These are phyloP conservation scores for Drechslerella stenobrocha DNA, from an alignment of 2,329 filamentous ascomycete genomes.

Conservation along the genomic window DNA sequence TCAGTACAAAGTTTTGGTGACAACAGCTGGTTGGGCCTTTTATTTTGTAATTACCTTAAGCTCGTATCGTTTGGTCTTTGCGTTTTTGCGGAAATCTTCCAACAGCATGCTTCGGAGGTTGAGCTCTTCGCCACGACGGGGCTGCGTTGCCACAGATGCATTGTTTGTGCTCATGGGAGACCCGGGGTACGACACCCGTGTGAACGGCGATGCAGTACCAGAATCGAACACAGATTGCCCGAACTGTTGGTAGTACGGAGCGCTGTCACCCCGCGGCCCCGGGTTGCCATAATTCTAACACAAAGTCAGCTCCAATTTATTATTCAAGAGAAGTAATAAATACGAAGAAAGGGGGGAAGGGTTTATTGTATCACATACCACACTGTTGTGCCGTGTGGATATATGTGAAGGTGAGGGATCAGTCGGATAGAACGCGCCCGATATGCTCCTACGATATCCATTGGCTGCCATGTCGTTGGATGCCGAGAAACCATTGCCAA, in stretches of 20 bases:
- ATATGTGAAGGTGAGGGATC: conserved; percentile 34
- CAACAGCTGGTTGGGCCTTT: conserved; percentile 13
- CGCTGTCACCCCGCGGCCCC: conserved; percentile 43
- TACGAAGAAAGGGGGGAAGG: too few relatives aligned
- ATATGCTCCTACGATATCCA: conserved; percentile 46
- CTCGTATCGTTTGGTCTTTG: conserved; percentile 76
- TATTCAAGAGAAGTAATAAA: too few relatives aligned
- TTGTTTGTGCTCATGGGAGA: conserved; percentile 53
- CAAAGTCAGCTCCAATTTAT: conserved; percentile 40
- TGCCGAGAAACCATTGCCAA: conserved; percentile 15
- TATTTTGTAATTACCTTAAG: conserved; percentile 64
- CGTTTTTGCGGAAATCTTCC: conserved; percentile 76
- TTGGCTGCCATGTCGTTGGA: conserved; percentile 31
- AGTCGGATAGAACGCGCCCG: conserved; percentile 32
- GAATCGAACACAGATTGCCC: conserved; percentile 40
- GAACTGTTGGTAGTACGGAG: conserved; percentile 35
- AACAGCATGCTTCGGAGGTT: conserved; percentile 71
- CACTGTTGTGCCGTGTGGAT: conserved; percentile 38
- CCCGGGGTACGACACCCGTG: conserved; percentile 54
- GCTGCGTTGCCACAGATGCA: conserved; percentile 54
- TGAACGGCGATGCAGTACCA: conserved; percentile 52
- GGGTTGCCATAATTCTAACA: conserved; percentile 53
- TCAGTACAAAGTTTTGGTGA: conserved; percentile 35
- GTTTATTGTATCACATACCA: conserved; percentile 18
- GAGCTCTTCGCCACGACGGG: conserved; percentile 63